A percentile compares a stretch with the other conserved stretches of the same genome.
Evolutionary conservation across 1,284 basidiomycete species (phyloP).

Genomic region (Heterobasidion parviporum): DNA sequence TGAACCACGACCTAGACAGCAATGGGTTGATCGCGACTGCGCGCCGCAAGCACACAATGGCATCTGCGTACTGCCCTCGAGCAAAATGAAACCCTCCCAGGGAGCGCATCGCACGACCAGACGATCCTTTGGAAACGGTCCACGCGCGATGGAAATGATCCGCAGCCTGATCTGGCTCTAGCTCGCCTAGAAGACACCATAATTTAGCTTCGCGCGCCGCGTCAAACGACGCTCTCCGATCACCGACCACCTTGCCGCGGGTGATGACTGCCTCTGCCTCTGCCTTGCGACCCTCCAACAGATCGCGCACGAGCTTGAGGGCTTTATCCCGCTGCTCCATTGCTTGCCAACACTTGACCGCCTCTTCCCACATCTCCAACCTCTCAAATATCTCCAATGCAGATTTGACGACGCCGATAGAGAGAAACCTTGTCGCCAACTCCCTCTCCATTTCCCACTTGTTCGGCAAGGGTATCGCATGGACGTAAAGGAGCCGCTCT

Average conservation of each 20-base stretch:
- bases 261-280: constrained; percentile 72
- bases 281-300: constrained; percentile 75
- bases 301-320: constrained; percentile 70
- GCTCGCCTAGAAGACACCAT: constrained; percentile 93
- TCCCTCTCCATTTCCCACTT: constrained; percentile 91
- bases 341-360: constrained; percentile 75
- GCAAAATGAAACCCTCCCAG: constrained; percentile 83
- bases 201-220: constrained; percentile 80
- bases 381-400: constrained; percentile 89
- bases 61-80: constrained; percentile 51
- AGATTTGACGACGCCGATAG: constrained; percentile 78
- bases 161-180: constrained; percentile 64
- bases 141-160: constrained; percentile 83
- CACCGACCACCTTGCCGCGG: constrained; percentile 42
- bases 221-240: constrained; percentile 46
- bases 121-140: constrained; percentile 72
- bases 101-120: constrained; percentile 85
- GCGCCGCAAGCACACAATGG: constrained; percentile 60
- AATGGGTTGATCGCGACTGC: constrained; percentile 89
- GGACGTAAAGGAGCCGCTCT: constrained; percentile 75
- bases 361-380: constrained; percentile 97
- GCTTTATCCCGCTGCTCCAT: constrained; percentile 77
- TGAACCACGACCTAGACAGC: constrained; percentile 87
- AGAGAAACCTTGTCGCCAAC: constrained; percentile 74
- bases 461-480: constrained; percentile 74